These are phyloP conservation scores for Chrysopogon serrulatus DNA, from an alignment of 176 grass and related monocot species.

Conservation along the genomic window DNA sequence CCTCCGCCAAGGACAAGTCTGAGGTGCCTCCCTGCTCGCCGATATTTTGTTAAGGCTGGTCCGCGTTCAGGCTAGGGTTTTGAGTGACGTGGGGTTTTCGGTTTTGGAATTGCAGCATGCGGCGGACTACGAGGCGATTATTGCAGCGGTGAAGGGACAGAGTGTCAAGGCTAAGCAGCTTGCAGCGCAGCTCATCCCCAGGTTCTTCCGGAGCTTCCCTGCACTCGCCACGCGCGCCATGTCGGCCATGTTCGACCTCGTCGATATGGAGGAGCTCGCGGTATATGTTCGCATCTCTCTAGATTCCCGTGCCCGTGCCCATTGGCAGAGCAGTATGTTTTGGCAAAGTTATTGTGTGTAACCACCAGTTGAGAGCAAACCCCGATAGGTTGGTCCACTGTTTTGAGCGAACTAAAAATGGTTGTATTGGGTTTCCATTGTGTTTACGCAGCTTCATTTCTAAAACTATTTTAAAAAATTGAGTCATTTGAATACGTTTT, in stretches of 20 bases:
- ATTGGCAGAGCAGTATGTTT: background rate
- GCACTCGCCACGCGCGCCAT: conserved; percentile 55
- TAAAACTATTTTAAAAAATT: background rate
- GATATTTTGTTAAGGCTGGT: background rate
- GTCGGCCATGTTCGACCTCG: conserved; percentile 90
- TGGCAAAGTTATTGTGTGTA: background rate
- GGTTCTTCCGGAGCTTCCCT: conserved; percentile 90
- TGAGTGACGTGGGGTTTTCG: background rate
- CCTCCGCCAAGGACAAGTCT: conserved; percentile 83
- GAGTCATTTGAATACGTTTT: background rate
- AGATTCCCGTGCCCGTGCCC: background rate
- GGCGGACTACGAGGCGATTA: conserved; percentile 84
- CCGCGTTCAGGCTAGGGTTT: conserved; percentile 30
- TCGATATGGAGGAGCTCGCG: conserved; percentile 94
- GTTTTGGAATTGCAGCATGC: conserved; percentile 47
- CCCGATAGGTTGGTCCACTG: background rate
- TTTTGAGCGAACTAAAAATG: background rate
- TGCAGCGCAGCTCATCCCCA: conserved; percentile 92
- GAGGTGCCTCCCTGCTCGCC: conserved; percentile 33
- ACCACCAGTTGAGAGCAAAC: background rate
- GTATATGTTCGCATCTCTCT: conserved; percentile 26
- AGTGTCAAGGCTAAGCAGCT: conserved; percentile 97
- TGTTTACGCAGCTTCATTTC: background rate
- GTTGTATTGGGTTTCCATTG: background rate
- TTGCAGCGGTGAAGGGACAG: conserved; percentile 79